Percentiles rank a stretch among this genome's conserved stretches.
Conservation (phyloP, 2,329 filamentous ascomycete species). For the Fusarium sp. region DNA sequence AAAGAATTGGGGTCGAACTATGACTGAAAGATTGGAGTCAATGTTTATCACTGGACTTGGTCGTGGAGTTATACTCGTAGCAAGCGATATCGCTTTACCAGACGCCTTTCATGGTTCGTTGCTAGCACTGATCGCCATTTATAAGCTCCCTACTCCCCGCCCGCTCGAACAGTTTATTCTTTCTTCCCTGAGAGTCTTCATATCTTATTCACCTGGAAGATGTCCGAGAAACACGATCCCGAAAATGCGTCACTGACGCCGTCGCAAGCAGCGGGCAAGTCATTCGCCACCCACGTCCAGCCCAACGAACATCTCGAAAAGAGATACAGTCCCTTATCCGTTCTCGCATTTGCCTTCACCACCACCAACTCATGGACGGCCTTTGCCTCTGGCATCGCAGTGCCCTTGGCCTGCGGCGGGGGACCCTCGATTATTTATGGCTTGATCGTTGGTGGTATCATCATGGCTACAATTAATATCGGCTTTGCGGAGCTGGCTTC, state of each 20-base stretch:
- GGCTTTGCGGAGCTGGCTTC: slow-evolving; percentile 46
- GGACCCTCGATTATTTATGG: slow-evolving; percentile 45
- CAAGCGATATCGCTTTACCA: neutral
- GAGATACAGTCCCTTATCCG: slow-evolving; percentile 43
- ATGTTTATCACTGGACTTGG: neutral
- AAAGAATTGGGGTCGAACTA: neutral
- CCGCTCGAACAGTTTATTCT: no score
- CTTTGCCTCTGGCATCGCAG: slow-evolving; percentile 42
- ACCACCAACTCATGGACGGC: slow-evolving; percentile 47
- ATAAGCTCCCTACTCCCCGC: neutral
- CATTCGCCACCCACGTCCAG: neutral
- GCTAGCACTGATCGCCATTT: neutral
- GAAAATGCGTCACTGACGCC: slow-evolving; percentile 31
- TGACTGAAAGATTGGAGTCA: neutral
- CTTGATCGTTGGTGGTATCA: slow-evolving; percentile 37
- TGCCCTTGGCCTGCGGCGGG: slow-evolving; percentile 43
- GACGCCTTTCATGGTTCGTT: neutral
- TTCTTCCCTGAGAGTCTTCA: neutral
- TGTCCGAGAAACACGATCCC: slow-evolving; percentile 29
- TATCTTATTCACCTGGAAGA: no score
- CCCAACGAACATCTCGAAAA: slow-evolving; percentile 35
- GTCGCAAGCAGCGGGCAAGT: slow-evolving; percentile 35
- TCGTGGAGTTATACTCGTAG: neutral
- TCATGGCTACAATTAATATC: slow-evolving; percentile 42
- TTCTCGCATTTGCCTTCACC: slow-evolving; percentile 45